Conservation (phyloP, 257 asterid species). For the Anisodus tanguticus region DNA sequence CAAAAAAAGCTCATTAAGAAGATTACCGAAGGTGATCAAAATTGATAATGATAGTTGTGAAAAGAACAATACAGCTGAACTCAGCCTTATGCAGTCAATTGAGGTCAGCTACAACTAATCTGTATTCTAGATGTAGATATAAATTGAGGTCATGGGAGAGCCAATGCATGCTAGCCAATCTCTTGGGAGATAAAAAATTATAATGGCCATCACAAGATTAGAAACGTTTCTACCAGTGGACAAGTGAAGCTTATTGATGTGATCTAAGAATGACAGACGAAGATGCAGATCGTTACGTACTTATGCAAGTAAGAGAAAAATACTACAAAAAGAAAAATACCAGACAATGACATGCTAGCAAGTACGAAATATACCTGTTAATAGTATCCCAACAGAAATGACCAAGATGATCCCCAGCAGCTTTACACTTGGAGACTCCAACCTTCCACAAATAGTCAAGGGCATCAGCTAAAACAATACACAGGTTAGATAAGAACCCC, state of each 20-base stretch:
- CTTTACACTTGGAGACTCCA: constrained; percentile 96
- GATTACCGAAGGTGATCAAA: background rate
- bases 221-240: background rate
- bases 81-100: background rate
- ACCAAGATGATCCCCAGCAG: constrained; percentile 80
- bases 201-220: background rate
- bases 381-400: constrained; percentile 80
- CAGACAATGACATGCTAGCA: background rate
- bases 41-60: background rate
- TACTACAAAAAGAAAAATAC: background rate
- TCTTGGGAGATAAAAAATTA: background rate
- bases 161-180: background rate
- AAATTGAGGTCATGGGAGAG: too few relatives aligned
- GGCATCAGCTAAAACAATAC: background rate
- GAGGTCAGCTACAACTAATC: background rate
- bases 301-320: background rate
- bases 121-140: background rate
- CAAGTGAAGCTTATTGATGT: background rate
- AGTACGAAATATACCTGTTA: constrained; percentile 67
- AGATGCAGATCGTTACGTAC: background rate
- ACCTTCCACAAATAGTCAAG: constrained; percentile 52
- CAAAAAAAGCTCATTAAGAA: background rate
- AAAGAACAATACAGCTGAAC: background rate
- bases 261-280: background rate
- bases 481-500: background rate